Conservation (phyloP, 345 rosid species). For the Clarkia xantiana region DNA sequence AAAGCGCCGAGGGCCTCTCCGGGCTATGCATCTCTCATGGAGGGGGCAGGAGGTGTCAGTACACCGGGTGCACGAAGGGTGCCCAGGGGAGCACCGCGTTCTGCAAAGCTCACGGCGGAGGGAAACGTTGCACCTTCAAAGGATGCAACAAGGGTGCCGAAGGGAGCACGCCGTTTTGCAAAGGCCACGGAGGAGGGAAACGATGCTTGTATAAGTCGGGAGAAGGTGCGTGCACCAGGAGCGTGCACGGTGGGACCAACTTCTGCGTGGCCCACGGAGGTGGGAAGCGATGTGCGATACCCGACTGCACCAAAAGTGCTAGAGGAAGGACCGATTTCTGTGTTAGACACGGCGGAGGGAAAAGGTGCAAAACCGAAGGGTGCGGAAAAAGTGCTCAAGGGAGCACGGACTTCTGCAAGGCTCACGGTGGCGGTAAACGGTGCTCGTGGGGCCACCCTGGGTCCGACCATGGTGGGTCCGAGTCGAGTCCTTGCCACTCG, state of each 20-base stretch:
- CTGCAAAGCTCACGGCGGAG: slow-evolving; percentile 98
- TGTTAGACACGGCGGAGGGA: slow-evolving; percentile 99
- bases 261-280: slow-evolving; percentile 98
- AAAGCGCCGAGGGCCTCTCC: slow-evolving; percentile 93
- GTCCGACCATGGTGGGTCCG: slow-evolving; percentile 46
- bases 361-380: slow-evolving; percentile 73
- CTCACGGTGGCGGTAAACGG: slow-evolving; percentile 94
- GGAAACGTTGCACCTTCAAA: slow-evolving; percentile 67
- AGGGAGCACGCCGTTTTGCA: slow-evolving; percentile 93
- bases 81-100: slow-evolving; percentile 98
- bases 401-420: slow-evolving; percentile 90
- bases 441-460: slow-evolving; percentile 92
- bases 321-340: slow-evolving; percentile 91
- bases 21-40: slow-evolving; percentile 97
- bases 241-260: slow-evolving; percentile 97
- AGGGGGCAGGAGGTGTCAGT: slow-evolving; percentile 88
- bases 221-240: slow-evolving; percentile 78
- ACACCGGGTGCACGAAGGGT: slow-evolving; percentile 70
- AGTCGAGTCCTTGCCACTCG: slow-evolving; percentile 55
- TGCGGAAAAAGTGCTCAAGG: slow-evolving; percentile 98
- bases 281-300: slow-evolving; percentile 82
- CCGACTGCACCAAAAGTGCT: slow-evolving; percentile 90
- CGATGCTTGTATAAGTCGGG: slow-evolving; percentile 81
- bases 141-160: slow-evolving; percentile 96
- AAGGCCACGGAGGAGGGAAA: slow-evolving; percentile 98